These are phyloP conservation scores for Elaeis oleifera DNA, from an alignment of 202 grass and related monocot genomes.

Conservation along the genomic window DNA sequence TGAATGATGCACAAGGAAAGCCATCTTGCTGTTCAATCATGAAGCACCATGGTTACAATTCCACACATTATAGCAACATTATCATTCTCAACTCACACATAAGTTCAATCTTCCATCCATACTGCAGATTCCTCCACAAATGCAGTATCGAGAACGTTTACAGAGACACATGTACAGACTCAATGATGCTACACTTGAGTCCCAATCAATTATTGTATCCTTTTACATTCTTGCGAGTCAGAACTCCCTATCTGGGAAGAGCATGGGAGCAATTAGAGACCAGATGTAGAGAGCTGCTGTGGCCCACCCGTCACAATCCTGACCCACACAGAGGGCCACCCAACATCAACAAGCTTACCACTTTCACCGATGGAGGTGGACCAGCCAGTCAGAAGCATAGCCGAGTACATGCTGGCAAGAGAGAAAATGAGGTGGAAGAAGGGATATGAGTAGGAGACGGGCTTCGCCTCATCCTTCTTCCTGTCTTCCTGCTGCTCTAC, in stretches of 20 bases:
- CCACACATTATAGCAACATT: too few species aligned
- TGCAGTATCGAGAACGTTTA: too few species aligned
- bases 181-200: too few species aligned
- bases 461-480: constrained; percentile 59
- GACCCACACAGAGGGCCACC: constrained; percentile 95
- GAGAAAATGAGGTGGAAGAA: constrained; percentile 99
- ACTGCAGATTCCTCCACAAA: too few species aligned
- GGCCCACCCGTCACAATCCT: constrained; percentile 87
- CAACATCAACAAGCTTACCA: constrained; percentile 85
- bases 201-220: too few species aligned
- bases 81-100: too few species aligned
- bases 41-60: too few species aligned
- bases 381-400: constrained; percentile 96
- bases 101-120: too few species aligned
- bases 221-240: constrained; percentile 15
- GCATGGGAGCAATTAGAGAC: constrained; percentile 70
- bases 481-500: constrained; percentile 50
- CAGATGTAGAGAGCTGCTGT: constrained; percentile 80
- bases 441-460: constrained; percentile 90
- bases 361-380: constrained; percentile 89
- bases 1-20: too few species aligned
- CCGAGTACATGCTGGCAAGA: constrained; percentile 96
- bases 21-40: too few species aligned
- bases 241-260: constrained; percentile 96
- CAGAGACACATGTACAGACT: too few species aligned